A percentile compares a stretch with the other conserved stretches of the same genome.
Conservation (phyloP, 768 basidiomycete species). For the Lentinula detonsa region DNA sequence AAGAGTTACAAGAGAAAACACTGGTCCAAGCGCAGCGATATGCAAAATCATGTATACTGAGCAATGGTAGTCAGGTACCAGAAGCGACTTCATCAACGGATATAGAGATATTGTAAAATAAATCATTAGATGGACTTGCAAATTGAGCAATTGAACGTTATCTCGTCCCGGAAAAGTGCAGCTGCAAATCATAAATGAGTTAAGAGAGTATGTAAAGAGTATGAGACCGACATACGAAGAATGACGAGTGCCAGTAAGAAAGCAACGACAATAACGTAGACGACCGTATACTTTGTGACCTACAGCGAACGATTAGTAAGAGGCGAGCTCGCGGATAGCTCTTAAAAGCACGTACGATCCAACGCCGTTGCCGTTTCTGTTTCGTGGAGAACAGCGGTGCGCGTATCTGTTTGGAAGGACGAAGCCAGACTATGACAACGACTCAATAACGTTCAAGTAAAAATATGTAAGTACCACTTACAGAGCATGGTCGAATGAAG, state of each 20-base stretch:
- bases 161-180: slow-evolving; percentile 72
- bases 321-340: neutral
- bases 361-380: slow-evolving; percentile 86
- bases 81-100: slow-evolving; percentile 14
- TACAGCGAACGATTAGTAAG: slow-evolving; percentile 18
- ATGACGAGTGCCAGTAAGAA: slow-evolving; percentile 77
- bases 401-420: slow-evolving; percentile 90
- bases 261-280: slow-evolving; percentile 75
- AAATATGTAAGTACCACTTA: slow-evolving; percentile 36
- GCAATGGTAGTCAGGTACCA: slow-evolving; percentile 15
- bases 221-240: slow-evolving; percentile 53
- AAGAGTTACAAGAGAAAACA: slow-evolving; percentile 8
- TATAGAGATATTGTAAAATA: slow-evolving; percentile 20
- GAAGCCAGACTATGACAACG: slow-evolving; percentile 74
- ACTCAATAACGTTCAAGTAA: neutral
- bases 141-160: slow-evolving; percentile 75
- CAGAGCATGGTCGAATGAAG: slow-evolving; percentile 92
- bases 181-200: slow-evolving; percentile 38
- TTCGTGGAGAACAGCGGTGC: slow-evolving; percentile 91
- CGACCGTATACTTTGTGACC: slow-evolving; percentile 80
- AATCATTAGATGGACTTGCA: slow-evolving; percentile 79
- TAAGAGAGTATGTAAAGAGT: neutral
- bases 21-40: slow-evolving; percentile 5
- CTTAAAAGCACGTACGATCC: slow-evolving; percentile 57
- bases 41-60: slow-evolving; percentile 8